These are phyloP conservation scores for Gliomastix tumulicola DNA, from an alignment of 2,329 filamentous ascomycete genomes.

Conservation along the genomic window DNA sequence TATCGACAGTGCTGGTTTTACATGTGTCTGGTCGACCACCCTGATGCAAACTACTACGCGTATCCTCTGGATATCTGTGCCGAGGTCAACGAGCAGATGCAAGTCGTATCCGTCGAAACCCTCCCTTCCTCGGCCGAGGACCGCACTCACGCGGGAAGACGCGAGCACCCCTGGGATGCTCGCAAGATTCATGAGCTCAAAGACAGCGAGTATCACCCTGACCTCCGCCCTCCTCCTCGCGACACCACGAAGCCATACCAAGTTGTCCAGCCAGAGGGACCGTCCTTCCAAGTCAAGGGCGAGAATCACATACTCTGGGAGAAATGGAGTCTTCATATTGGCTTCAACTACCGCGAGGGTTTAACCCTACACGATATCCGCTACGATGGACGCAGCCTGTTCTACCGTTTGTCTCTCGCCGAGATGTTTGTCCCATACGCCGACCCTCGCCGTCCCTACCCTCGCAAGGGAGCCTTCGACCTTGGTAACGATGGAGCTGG, in stretches of 20 bases:
- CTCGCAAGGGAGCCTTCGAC: slow-evolving; percentile 61
- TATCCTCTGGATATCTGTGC: slow-evolving; percentile 45
- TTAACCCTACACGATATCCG: slow-evolving; percentile 58
- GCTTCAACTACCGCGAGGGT: slow-evolving; percentile 62
- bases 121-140: slow-evolving; percentile 29
- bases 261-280: slow-evolving; percentile 18
- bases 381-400: slow-evolving; percentile 55
- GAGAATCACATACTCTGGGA: slow-evolving; percentile 44
- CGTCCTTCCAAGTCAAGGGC: slow-evolving; percentile 30
- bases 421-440: slow-evolving; percentile 65
- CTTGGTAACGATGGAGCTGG: slow-evolving; percentile 61
- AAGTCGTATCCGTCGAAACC: slow-evolving; percentile 36
- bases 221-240: slow-evolving; percentile 11
- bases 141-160: neutral
- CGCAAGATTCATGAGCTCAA: slow-evolving; percentile 24
- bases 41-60: slow-evolving; percentile 46
- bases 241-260: slow-evolving; percentile 18
- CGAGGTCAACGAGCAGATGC: slow-evolving; percentile 36
- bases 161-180: slow-evolving; percentile 25
- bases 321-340: slow-evolving; percentile 59
- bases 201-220: slow-evolving; percentile 33
- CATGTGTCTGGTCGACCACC: slow-evolving; percentile 20
- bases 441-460: slow-evolving; percentile 54
- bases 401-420: slow-evolving; percentile 57
- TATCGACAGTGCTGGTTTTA: slow-evolving; percentile 14